Evolutionary conservation across 106 monocot species (phyloP).

Genomic region (Apostasia shenzhenica): DNA sequence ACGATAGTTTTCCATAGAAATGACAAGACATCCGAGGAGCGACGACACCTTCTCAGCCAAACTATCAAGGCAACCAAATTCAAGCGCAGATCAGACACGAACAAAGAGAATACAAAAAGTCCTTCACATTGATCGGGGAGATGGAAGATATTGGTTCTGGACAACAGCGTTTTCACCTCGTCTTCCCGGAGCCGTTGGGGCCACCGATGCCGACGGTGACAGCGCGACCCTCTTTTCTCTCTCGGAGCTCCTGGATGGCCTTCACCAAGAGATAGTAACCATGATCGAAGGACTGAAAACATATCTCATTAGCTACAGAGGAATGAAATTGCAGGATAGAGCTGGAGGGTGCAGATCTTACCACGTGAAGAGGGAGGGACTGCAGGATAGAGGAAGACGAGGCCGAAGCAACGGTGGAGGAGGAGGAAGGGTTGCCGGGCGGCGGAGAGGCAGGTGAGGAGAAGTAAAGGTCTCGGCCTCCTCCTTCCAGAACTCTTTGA

Average conservation of each 20-base stretch:
- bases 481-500: conserved; percentile 44
- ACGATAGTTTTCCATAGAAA: conserved; percentile 97
- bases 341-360: conserved; percentile 12
- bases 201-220: conserved; percentile 95
- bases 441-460: conserved; percentile 20
- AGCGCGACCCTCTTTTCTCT: conserved; percentile 69
- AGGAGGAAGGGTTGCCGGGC: conserved; percentile 27
- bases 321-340: no score
- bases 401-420: conserved; percentile 4
- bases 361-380: conserved; percentile 92
- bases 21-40: conserved; percentile 69
- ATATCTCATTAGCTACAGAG: not conserved
- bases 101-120: not conserved
- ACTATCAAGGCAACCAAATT: conserved; percentile 22
- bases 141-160: not conserved
- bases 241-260: conserved; percentile 89
- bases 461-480: conserved; percentile 32
- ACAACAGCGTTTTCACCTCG: conserved; percentile 42
- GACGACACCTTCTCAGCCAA: conserved; percentile 96
- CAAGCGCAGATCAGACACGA: not conserved
- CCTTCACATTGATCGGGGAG: not conserved
- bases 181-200: conserved; percentile 94
- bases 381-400: conserved; percentile 71
- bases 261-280: conserved; percentile 94
- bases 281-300: conserved; percentile 77